Percentiles rank a stretch among this genome's conserved stretches.
Evolutionary conservation across 2,329 filamentous ascomycete species (phyloP).

Genomic region (Nannizziopsis barbatae): DNA sequence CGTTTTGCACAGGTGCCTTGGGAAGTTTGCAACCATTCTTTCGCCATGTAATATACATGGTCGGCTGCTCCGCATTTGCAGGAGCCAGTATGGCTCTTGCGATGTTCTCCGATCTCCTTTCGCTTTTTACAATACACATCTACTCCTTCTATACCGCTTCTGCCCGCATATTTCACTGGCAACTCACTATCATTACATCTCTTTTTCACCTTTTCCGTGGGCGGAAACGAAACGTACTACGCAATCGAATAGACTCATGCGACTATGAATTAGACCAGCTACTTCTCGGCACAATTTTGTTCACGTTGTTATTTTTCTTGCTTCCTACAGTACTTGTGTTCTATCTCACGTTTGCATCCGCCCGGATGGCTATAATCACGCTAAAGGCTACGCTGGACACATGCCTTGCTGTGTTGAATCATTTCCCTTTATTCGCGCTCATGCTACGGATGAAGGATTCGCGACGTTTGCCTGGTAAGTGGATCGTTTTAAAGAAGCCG

Average conservation of each 20-base stretch:
- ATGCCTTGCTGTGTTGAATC: constrained; percentile 82
- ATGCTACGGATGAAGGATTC: constrained; percentile 96
- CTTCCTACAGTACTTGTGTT: constrained; percentile 92
- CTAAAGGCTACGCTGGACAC: constrained; percentile 88
- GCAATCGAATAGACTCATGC: constrained; percentile 96
- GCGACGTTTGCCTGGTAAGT: constrained; percentile 65
- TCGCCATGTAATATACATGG: constrained; percentile 79
- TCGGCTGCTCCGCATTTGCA: constrained; percentile 88
- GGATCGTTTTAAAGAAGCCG: constrained; percentile 15
- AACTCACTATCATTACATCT: constrained; percentile 88
- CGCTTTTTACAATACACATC: constrained; percentile 84
- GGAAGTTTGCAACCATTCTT: constrained; percentile 64
- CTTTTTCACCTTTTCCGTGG: constrained; percentile 98
- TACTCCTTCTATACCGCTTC: constrained; percentile 97
- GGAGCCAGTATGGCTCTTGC: constrained; percentile 96
- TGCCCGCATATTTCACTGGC: constrained; percentile 96
- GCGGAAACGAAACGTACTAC: constrained; percentile 93
- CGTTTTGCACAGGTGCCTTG: constrained; percentile 53
- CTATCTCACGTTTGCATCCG: constrained; percentile 89
- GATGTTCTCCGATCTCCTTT: constrained; percentile 86
- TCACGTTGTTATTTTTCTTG: constrained; percentile 88
- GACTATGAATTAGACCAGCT: constrained; percentile 97
- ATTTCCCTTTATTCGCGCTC: constrained; percentile 91
- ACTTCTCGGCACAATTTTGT: constrained; percentile 88
- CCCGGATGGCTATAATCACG: constrained; percentile 87